phyloP scores from a whole-genome alignment of 441 rosid genomes.

The Pelargonium hybrid region DNA sequence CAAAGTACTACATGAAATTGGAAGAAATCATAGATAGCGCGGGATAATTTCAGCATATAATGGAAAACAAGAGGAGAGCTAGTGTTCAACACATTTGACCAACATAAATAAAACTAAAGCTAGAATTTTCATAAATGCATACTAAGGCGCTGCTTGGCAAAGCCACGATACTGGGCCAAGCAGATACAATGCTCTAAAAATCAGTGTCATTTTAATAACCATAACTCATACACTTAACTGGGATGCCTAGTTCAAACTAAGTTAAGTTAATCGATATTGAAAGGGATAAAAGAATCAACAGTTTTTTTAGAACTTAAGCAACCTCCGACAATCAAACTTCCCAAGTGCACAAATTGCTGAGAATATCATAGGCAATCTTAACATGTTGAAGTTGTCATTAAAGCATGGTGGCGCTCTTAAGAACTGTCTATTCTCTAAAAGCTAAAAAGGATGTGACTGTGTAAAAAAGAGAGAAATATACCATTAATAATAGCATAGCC shows the following conservation, averaged over 20 bases:
- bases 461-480: slow-evolving; percentile 21
- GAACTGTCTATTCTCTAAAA: neutral
- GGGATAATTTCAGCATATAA: neutral
- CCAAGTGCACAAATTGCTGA: no score
- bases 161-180: neutral
- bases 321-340: no score
- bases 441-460: neutral
- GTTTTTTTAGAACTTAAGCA: no score
- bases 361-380: neutral
- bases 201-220: no score
- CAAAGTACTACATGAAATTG: neutral
- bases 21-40: neutral
- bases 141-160: neutral
- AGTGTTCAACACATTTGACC: neutral
- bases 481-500: slow-evolving; percentile 33
- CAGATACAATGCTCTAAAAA: neutral
- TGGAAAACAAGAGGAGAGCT: neutral
- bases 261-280: no score
- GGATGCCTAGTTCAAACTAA: no score
- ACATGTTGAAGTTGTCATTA: neutral
- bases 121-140: neutral
- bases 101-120: neutral
- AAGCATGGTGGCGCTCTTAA: neutral
- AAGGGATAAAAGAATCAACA: no score
- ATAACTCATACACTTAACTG: no score